Percentiles rank a stretch among this genome's conserved stretches.
Evolutionary conservation across 2,329 filamentous ascomycete genomes (phyloP).

Genomic region (Emergomyces pasteurianus): DNA sequence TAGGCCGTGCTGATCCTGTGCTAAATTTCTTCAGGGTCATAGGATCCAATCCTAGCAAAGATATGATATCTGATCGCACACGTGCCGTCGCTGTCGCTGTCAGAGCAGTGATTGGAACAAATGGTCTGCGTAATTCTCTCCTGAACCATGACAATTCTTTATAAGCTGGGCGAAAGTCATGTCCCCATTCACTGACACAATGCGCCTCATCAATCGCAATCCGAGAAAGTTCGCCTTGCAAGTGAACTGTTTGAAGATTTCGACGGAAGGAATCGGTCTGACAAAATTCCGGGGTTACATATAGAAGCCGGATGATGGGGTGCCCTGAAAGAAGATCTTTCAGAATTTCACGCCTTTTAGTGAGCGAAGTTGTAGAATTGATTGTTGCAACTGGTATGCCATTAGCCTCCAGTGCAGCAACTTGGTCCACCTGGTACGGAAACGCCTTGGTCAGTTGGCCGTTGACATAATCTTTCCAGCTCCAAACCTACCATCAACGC

Average conservation of each 20-base stretch:
- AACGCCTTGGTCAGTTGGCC: slow-evolving; percentile 41
- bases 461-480: slow-evolving; percentile 67
- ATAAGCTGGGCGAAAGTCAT: slow-evolving; percentile 91
- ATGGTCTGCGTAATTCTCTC: slow-evolving; percentile 55
- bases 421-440: slow-evolving; percentile 66
- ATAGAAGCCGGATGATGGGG: slow-evolving; percentile 69
- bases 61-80: slow-evolving; percentile 73
- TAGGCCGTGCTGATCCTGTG: slow-evolving; percentile 72
- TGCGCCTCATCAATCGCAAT: slow-evolving; percentile 91
- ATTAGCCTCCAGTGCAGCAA: slow-evolving; percentile 61
- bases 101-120: slow-evolving; percentile 82
- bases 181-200: slow-evolving; percentile 96
- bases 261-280: slow-evolving; percentile 64
- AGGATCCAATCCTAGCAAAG: slow-evolving; percentile 55
- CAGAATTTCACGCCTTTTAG: slow-evolving; percentile 57
- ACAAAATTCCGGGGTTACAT: slow-evolving; percentile 88
- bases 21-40: slow-evolving; percentile 60
- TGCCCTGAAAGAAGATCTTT: slow-evolving; percentile 79
- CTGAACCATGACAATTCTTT: slow-evolving; percentile 73
- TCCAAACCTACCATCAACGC: slow-evolving; percentile 72
- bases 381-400: slow-evolving; percentile 73
- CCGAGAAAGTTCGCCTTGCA: slow-evolving; percentile 72
- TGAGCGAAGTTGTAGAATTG: slow-evolving; percentile 63
- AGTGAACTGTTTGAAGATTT: slow-evolving; percentile 58
- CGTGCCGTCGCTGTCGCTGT: slow-evolving; percentile 79